Evolutionary conservation across 208 protist species (phyloP).

Genomic region (Crithidia thermophila): DNA sequence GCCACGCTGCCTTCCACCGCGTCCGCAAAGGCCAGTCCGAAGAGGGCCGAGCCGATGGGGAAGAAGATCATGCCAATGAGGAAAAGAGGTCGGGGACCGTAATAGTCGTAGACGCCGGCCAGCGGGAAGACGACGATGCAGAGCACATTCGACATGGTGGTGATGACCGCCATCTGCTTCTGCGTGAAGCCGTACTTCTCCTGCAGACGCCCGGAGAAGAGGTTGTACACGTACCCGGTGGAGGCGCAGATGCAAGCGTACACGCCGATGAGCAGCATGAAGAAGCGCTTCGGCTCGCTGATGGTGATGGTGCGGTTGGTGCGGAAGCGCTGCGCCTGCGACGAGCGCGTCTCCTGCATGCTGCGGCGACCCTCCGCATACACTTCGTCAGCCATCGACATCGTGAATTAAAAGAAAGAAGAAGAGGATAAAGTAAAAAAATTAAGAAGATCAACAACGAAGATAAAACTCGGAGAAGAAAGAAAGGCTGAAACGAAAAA

Average conservation of each 20-base stretch:
- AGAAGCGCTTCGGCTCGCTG: conserved; percentile 67
- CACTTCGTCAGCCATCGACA: conserved; percentile 20
- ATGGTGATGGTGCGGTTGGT: conserved; percentile 24
- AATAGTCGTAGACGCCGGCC: conserved; percentile 73
- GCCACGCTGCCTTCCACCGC: conserved; percentile 54
- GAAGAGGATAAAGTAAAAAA: conserved; percentile 4
- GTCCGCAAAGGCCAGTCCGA: conserved; percentile 65
- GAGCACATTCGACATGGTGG: conserved; percentile 48
- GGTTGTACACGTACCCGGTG: conserved; percentile 72
- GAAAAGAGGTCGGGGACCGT: conserved; percentile 71
- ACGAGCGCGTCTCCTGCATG: conserved; percentile 23
- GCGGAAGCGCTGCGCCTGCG: conserved; percentile 17
- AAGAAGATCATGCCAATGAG: conserved; percentile 50
- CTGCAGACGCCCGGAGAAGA: conserved; percentile 76
- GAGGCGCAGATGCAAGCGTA: conserved; percentile 71
- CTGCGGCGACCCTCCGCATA: conserved; percentile 28
- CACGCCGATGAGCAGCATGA: conserved; percentile 57
- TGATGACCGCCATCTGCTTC: conserved; percentile 76
- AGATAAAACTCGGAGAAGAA: too few relatives aligned
- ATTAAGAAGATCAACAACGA: background rate
- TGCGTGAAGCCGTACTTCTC: conserved; percentile 75
- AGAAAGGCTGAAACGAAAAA: too few relatives aligned
- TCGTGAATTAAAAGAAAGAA: conserved; percentile 37
- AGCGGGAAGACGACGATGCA: conserved; percentile 63
- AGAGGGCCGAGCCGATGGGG: conserved; percentile 53